Conservation (phyloP, 441 rosid species). For the Macaranga tanarius region DNA sequence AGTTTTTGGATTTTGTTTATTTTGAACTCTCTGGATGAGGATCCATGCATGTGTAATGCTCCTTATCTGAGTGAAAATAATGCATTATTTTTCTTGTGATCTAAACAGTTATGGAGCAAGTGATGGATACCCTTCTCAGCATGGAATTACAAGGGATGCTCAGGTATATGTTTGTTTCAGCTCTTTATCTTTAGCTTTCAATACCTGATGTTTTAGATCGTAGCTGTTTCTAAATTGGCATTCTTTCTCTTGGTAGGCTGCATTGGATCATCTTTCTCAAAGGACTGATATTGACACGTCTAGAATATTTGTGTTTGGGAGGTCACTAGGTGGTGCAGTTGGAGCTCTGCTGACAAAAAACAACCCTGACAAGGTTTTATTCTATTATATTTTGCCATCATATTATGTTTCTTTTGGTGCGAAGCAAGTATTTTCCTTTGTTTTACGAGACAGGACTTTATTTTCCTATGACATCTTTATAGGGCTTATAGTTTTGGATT, state of each 20-base stretch:
- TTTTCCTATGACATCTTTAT: neutral
- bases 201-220: slow-evolving; percentile 12
- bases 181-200: slow-evolving; percentile 15
- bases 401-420: neutral
- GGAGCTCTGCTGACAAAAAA: slow-evolving; percentile 83
- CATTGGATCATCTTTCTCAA: slow-evolving; percentile 84
- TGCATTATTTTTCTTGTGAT: slow-evolving; percentile 24
- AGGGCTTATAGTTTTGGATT: neutral
- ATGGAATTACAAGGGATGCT: slow-evolving; percentile 82
- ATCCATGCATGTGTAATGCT: slow-evolving; percentile 13
- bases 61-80: slow-evolving; percentile 18
- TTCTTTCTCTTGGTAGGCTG: slow-evolving; percentile 60
- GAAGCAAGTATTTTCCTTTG: neutral
- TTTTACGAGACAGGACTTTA: neutral
- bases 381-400: slow-evolving; percentile 5
- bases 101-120: slow-evolving; percentile 80
- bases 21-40: neutral
- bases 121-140: slow-evolving; percentile 95
- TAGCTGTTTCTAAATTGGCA: slow-evolving; percentile 16
- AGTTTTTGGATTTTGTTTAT: neutral
- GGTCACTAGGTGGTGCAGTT: slow-evolving; percentile 99
- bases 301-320: slow-evolving; percentile 86
- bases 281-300: slow-evolving; percentile 91
- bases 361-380: slow-evolving; percentile 81
- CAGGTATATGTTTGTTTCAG: slow-evolving; percentile 53